phyloP scores from a whole-genome alignment of 257 asterid genomes.

The Solanum pimpinellifolium region DNA sequence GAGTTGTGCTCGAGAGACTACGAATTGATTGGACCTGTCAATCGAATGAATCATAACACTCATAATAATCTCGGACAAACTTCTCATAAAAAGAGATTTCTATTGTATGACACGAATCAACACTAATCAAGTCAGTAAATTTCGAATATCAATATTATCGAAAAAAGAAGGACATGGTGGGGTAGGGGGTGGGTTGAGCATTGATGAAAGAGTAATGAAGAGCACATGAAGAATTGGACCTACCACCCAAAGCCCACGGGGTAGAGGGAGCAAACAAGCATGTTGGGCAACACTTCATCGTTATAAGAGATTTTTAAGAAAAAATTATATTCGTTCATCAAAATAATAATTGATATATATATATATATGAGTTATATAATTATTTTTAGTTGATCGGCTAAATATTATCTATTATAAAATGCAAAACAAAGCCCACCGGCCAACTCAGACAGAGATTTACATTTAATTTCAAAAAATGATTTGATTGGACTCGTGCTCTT shows the following conservation, averaged over 20 bases:
- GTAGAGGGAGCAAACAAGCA: constrained; percentile 26
- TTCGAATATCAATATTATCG: background rate
- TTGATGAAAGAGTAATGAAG: background rate
- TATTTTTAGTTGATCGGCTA: background rate
- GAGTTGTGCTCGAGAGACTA: no score
- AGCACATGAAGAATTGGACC: constrained; percentile 44
- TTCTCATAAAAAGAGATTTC: accelerated
- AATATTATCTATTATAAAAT: background rate
- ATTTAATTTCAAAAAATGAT: constrained; percentile 8
- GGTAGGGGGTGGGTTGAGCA: background rate
- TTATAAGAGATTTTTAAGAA: background rate
- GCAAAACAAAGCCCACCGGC: background rate
- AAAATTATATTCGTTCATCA: background rate
- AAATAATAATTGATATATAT: background rate
- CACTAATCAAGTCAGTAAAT: background rate
- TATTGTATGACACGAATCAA: background rate
- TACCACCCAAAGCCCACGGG: constrained; percentile 6
- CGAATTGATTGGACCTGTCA: no score
- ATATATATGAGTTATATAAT: background rate
- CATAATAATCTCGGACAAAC: background rate
- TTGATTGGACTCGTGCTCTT: constrained; percentile 26
- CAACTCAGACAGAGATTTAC: background rate
- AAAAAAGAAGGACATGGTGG: background rate
- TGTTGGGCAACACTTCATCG: constrained; percentile 32
- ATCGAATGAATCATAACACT: no score